A percentile compares a stretch with the other conserved stretches of the same genome.
These are phyloP conservation scores for Stemphylium vesicarium DNA, from an alignment of 2,329 filamentous ascomycete species.

Conservation along the genomic window DNA sequence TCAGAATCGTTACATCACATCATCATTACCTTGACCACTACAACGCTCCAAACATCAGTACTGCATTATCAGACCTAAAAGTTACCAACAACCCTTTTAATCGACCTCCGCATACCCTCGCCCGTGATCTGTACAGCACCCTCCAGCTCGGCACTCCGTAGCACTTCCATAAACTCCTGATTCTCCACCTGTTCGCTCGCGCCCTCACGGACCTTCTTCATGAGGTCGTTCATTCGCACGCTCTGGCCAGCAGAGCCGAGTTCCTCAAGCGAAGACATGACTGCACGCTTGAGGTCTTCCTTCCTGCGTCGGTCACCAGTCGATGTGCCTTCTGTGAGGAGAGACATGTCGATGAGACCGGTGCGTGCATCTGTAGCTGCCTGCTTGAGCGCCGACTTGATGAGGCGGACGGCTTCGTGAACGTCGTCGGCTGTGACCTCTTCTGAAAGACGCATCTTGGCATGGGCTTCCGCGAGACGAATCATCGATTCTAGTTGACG, in stretches of 20 bases:
- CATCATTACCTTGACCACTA: neutral
- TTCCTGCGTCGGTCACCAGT: constrained; percentile 83
- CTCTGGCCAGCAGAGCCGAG: constrained; percentile 65
- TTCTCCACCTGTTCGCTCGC: constrained; percentile 69
- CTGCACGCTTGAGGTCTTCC: constrained; percentile 81
- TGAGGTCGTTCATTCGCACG: constrained; percentile 80
- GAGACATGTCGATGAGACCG: constrained; percentile 94
- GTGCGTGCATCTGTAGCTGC: constrained; percentile 92
- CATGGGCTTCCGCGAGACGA: constrained; percentile 92
- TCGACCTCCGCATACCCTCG: constrained; percentile 81
- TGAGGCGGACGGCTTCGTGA: constrained; percentile 86
- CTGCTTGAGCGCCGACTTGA: constrained; percentile 93
- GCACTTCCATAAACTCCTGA: constrained; percentile 80
- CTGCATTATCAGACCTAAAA: constrained; percentile 23
- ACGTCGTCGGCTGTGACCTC: constrained; percentile 84
- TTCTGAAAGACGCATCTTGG: constrained; percentile 88
- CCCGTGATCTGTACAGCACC: constrained; percentile 80
- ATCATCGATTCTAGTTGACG: constrained; percentile 99
- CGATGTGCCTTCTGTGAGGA: constrained; percentile 92
- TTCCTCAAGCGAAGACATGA: constrained; percentile 79
- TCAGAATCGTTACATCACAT: neutral
- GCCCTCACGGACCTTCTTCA: constrained; percentile 70
- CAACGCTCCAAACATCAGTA: neutral
- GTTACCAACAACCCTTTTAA: constrained; percentile 69
- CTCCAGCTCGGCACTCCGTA: constrained; percentile 82